Percentiles rank a stretch among this genome's conserved stretches.
phyloP scores from a whole-genome alignment of 257 asterid species.

The Solanum sejunctum region DNA sequence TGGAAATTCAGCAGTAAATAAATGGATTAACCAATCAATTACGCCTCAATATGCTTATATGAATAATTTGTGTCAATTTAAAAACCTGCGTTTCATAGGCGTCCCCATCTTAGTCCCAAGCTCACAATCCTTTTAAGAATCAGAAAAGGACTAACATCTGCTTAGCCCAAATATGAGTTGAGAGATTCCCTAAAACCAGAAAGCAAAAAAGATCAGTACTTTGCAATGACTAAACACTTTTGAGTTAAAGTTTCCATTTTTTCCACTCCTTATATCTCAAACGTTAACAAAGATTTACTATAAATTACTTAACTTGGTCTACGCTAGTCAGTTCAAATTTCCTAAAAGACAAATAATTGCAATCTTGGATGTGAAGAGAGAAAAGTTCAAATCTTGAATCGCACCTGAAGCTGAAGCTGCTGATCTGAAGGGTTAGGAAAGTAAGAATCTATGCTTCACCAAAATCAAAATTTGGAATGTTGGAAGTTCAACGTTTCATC shows the following conservation, averaged over 20 bases:
- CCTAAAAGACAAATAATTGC: not conserved
- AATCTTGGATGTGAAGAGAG: not conserved
- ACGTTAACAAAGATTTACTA: not conserved
- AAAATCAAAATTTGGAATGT: not conserved
- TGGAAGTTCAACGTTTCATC: not conserved
- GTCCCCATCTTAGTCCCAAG: slow-evolving; percentile 21
- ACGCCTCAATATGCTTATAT: not conserved
- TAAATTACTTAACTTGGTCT: not conserved
- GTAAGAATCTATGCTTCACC: not conserved
- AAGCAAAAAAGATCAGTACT: not conserved
- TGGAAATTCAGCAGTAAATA: slow-evolving; percentile 11
- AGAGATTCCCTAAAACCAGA: not conserved
- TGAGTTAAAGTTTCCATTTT: not conserved
- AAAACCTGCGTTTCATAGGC: slow-evolving; percentile 23
- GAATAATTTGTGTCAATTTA: not conserved
- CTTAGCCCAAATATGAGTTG: not conserved
- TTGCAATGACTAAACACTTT: not conserved
- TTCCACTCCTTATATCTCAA: not conserved
- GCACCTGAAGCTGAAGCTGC: not conserved
- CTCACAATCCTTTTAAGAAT: slow-evolving; percentile 2
- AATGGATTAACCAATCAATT: not conserved
- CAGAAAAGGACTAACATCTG: not conserved
- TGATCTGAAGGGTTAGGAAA: not conserved
- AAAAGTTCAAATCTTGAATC: not conserved
- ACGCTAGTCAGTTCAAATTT: not conserved